Percentiles rank a stretch among this genome's conserved stretches.
These are phyloP conservation scores for Hypoxylon sp. DNA, from an alignment of 2,329 filamentous ascomycete species.

Conservation along the genomic window DNA sequence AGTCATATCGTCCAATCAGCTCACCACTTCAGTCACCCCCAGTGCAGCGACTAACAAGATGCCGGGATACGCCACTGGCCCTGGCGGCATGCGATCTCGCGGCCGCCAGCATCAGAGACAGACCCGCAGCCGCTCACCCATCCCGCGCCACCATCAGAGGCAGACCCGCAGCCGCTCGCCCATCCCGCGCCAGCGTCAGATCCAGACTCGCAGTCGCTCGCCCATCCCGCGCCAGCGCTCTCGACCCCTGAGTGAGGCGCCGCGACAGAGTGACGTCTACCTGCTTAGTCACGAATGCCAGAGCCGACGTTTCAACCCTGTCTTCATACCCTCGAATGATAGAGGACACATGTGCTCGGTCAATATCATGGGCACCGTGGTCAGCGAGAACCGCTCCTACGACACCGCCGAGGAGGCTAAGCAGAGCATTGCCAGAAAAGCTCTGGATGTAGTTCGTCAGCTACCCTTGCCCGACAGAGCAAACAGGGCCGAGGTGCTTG, in stretches of 20 bases:
- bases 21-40: too few relatives aligned
- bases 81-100: too few relatives aligned
- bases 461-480: neutral
- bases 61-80: too few relatives aligned
- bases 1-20: too few relatives aligned
- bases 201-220: too few relatives aligned
- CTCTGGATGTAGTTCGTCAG: conserved; percentile 25
- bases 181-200: too few relatives aligned
- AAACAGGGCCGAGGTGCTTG: neutral
- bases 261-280: neutral
- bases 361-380: conserved; percentile 22
- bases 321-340: conserved; percentile 27
- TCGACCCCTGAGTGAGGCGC: neutral
- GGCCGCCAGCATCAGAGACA: too few relatives aligned
- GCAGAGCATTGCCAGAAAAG: conserved; percentile 29
- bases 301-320: conserved; percentile 42
- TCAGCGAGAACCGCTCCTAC: conserved; percentile 26
- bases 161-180: too few relatives aligned
- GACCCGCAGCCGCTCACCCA: too few relatives aligned
- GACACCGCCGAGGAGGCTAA: conserved; percentile 35
- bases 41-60: too few relatives aligned
- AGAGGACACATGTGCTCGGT: conserved; percentile 36
- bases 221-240: too few relatives aligned
- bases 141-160: too few relatives aligned
- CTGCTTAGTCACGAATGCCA: conserved; percentile 39